A percentile compares a stretch with the other conserved stretches of the same genome.
Evolutionary conservation across 345 rosid species (phyloP).

Genomic region (Populus simonii): DNA sequence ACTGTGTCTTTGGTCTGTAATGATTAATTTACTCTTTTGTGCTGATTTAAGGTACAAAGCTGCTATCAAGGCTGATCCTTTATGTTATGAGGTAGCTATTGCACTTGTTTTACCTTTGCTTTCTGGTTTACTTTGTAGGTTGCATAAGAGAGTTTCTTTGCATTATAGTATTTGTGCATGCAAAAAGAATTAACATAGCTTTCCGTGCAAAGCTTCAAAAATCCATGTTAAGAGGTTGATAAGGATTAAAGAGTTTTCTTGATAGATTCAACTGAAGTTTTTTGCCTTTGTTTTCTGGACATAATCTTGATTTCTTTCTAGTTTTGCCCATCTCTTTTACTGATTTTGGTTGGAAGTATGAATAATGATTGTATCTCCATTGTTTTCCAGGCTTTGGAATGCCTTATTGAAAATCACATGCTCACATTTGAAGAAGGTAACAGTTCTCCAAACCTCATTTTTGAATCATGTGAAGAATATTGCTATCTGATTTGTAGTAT

Average conservation of each 20-base stretch:
- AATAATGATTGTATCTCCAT: slow-evolving; percentile 1
- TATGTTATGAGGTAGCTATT: slow-evolving; percentile 81
- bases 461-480: not conserved
- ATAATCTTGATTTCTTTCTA: not conserved
- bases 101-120: not conserved
- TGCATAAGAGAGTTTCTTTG: not conserved
- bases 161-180: slow-evolving; percentile 6
- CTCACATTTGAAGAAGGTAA: slow-evolving; percentile 91
- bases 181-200: not conserved
- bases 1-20: not conserved
- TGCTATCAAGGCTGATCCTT: slow-evolving; percentile 94
- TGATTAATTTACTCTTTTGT: slow-evolving; percentile 13
- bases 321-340: not conserved
- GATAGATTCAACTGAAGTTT: not conserved
- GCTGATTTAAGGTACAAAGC: slow-evolving; percentile 77
- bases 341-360: not conserved
- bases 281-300: slow-evolving; percentile 2
- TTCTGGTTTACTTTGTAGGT: not conserved
- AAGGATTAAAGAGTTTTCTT: not conserved
- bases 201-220: slow-evolving; percentile 2
- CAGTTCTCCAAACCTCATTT: slow-evolving; percentile 7
- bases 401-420: slow-evolving; percentile 94
- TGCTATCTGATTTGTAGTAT: not conserved
- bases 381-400: slow-evolving; percentile 81
- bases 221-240: not conserved